Evolutionary conservation across 2,329 filamentous ascomycete genomes (phyloP).

Genomic region (Venturia oleaginea): DNA sequence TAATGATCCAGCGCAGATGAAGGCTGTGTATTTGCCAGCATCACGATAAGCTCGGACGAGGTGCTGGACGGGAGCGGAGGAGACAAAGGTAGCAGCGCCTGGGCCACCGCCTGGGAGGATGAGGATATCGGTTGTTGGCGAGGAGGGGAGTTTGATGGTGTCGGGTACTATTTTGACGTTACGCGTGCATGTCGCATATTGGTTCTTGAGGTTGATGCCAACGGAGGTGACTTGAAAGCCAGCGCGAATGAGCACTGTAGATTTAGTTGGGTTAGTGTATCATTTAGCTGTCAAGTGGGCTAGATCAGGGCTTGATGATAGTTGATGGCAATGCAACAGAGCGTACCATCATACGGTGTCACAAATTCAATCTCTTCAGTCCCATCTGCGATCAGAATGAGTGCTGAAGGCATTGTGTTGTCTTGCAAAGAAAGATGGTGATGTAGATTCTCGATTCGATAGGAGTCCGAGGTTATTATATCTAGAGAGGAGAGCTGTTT

Average conservation of each 20-base stretch:
- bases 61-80: slow-evolving; percentile 19
- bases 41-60: slow-evolving; percentile 25
- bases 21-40: slow-evolving; percentile 25
- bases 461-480: too few relatives aligned
- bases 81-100: slow-evolving; percentile 28
- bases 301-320: not conserved
- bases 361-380: slow-evolving; percentile 34
- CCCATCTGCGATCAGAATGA: slow-evolving; percentile 31
- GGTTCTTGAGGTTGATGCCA: slow-evolving; percentile 27
- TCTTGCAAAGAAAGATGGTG: not conserved
- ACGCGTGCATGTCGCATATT: slow-evolving; percentile 22
- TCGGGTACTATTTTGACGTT: slow-evolving; percentile 30
- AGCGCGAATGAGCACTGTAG: slow-evolving; percentile 29
- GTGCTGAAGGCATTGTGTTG: slow-evolving; percentile 25
- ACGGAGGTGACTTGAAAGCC: slow-evolving; percentile 29
- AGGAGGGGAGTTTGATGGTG: slow-evolving; percentile 19
- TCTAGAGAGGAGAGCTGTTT: too few relatives aligned
- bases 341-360: slow-evolving; percentile 30
- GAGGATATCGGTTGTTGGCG: slow-evolving; percentile 24
- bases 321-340: slow-evolving; percentile 5
- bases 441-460: too few relatives aligned
- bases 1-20: slow-evolving; percentile 32
- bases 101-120: slow-evolving; percentile 31
- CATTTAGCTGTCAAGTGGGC: not conserved
- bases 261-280: not conserved